Percentiles rank a stretch among this genome's conserved stretches.
Conservation (phyloP, 352 stramenopile genomes). For the Globisporangium emineosum region DNA sequence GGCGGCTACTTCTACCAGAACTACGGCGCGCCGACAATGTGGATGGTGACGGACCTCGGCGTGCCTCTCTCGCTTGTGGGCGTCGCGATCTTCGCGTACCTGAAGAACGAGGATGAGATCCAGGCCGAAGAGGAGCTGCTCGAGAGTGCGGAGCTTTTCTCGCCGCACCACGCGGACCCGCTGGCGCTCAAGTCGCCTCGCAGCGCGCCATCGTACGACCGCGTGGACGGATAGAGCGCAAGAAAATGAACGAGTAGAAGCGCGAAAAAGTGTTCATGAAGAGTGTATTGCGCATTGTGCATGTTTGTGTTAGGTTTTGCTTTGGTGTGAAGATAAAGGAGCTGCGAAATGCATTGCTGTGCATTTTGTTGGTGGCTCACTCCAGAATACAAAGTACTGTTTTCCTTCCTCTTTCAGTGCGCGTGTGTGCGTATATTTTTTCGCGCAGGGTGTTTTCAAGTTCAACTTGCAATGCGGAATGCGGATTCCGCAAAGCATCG, state of each 20-base stretch:
- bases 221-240: conserved; percentile 22
- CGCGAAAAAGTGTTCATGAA: background rate
- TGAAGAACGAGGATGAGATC: conserved; percentile 48
- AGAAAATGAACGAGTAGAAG: background rate
- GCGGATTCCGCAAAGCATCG: background rate
- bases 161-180: conserved; percentile 45
- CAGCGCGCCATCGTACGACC: conserved; percentile 22
- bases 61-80: conserved; percentile 61
- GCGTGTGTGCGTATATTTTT: background rate
- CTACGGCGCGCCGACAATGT: conserved; percentile 65
- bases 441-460: conserved; percentile 1
- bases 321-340: background rate
- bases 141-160: conserved; percentile 66
- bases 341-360: background rate
- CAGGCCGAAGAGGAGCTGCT: conserved; percentile 29
- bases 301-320: conserved; percentile 3
- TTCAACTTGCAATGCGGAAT: background rate
- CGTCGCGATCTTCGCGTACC: conserved; percentile 49
- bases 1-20: conserved; percentile 77
- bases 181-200: conserved; percentile 33
- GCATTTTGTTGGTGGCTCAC: background rate
- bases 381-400: background rate
- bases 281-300: background rate
- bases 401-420: background rate
- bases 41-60: conserved; percentile 58